Evolutionary conservation across 192 early-diverging fungal genomes (phyloP).

Genomic region (Entomortierella beljakovae): DNA sequence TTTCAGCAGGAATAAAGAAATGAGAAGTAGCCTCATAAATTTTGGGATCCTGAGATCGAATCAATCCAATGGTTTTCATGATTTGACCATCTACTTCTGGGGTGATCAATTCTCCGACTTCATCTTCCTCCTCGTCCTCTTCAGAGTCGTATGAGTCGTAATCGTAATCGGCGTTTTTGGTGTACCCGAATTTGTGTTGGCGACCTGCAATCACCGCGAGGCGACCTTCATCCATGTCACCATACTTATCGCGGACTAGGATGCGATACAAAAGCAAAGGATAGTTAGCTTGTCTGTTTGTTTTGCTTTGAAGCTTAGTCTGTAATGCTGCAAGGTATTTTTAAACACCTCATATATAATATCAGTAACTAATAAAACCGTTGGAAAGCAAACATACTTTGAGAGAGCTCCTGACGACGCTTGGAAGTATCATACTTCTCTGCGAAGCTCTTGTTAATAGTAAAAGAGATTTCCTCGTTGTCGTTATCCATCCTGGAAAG

Average conservation of each 20-base stretch:
- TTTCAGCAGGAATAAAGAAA: constrained; percentile 83
- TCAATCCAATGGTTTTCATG: constrained; percentile 88
- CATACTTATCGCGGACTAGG: constrained; percentile 78
- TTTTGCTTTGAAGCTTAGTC: no score
- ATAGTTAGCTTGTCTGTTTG: no score
- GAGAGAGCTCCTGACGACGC: constrained; percentile 70
- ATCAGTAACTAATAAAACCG: neutral
- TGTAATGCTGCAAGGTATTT: no score
- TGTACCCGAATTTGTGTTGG: constrained; percentile 57
- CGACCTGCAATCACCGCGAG: constrained; percentile 43
- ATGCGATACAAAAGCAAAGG: no score
- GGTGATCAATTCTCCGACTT: constrained; percentile 83
- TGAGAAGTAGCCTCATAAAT: constrained; percentile 82
- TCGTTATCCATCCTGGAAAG: constrained; percentile 29
- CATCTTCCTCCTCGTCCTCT: constrained; percentile 82
- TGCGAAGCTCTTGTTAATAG: constrained; percentile 66
- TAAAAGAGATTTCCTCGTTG: constrained; percentile 50
- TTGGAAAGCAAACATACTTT: constrained; percentile 59
- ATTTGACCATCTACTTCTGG: constrained; percentile 94
- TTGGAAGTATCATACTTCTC: constrained; percentile 74
- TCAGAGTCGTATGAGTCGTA: constrained; percentile 70
- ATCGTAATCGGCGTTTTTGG: constrained; percentile 57
- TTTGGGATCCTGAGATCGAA: constrained; percentile 79
- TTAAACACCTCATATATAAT: no score
- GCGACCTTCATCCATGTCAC: constrained; percentile 53